These are phyloP conservation scores for Suillus subalutaceus DNA, from an alignment of 768 basidiomycete genomes.

Conservation along the genomic window DNA sequence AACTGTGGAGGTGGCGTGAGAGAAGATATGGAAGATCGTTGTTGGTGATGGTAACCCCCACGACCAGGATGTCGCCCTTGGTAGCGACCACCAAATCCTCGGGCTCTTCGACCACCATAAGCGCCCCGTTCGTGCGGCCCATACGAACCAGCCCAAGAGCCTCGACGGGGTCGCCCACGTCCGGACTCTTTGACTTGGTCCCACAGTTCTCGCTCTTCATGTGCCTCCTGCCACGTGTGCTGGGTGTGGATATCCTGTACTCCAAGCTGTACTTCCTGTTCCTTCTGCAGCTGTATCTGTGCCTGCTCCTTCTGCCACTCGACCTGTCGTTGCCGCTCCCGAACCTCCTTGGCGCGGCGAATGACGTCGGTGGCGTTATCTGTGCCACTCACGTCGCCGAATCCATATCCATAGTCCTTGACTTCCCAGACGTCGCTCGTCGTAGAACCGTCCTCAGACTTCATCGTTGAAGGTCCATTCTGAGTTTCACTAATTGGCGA, in stretches of 20 bases:
- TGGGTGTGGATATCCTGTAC: slow-evolving; percentile 16
- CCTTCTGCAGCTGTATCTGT: slow-evolving; percentile 17
- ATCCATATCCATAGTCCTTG: slow-evolving; percentile 66
- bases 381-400: slow-evolving; percentile 48
- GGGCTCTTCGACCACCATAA: slow-evolving; percentile 34
- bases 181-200: slow-evolving; percentile 24
- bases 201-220: slow-evolving; percentile 26
- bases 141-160: slow-evolving; percentile 29
- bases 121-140: slow-evolving; percentile 36
- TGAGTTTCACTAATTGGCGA: not conserved
- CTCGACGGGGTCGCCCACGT: slow-evolving; percentile 34
- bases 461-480: slow-evolving; percentile 12
- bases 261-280: slow-evolving; percentile 18
- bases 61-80: slow-evolving; percentile 39
- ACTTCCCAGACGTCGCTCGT: slow-evolving; percentile 52
- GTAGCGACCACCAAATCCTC: slow-evolving; percentile 41
- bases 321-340: slow-evolving; percentile 22
- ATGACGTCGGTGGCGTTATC: slow-evolving; percentile 35
- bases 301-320: slow-evolving; percentile 20
- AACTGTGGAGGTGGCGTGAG: slow-evolving; percentile 37
- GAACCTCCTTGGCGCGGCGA: slow-evolving; percentile 34
- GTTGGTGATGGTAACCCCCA: slow-evolving; percentile 38
- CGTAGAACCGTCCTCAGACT: slow-evolving; percentile 20
- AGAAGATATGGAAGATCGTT: slow-evolving; percentile 32
- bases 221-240: slow-evolving; percentile 27